Conservation (phyloP, 1,139 yeast species). For the Suhomyces panamericanus region DNA sequence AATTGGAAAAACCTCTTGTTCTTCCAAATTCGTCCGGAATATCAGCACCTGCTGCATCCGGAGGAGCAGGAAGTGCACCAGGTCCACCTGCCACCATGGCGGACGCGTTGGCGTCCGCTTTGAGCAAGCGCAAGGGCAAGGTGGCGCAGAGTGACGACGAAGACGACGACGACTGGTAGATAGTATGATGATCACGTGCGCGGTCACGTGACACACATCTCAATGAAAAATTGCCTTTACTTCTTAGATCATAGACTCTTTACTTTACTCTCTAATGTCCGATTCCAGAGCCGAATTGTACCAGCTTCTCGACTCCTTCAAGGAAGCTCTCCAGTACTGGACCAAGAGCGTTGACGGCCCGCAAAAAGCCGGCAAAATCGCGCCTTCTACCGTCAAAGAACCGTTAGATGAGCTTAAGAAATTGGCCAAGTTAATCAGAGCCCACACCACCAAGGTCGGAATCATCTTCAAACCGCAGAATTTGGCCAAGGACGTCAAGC, state of each 20-base stretch:
- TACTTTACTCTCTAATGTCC: constrained; percentile 10
- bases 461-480: constrained; percentile 68
- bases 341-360: constrained; percentile 16
- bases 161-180: constrained; percentile 70
- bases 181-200: background rate
- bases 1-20: constrained; percentile 75
- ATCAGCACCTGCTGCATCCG: constrained; percentile 34
- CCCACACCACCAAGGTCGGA: constrained; percentile 79
- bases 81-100: constrained; percentile 67
- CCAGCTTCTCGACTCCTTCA: constrained; percentile 31
- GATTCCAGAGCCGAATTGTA: constrained; percentile 23
- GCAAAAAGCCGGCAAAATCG: constrained; percentile 16
- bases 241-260: background rate
- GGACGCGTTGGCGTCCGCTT: constrained; percentile 85
- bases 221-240: background rate
- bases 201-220: constrained; percentile 5
- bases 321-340: constrained; percentile 41
- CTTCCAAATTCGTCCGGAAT: constrained; percentile 72
- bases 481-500: constrained; percentile 37
- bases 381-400: constrained; percentile 37
- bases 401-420: constrained; percentile 62
- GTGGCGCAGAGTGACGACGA: constrained; percentile 87
- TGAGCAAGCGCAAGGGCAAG: constrained; percentile 76
- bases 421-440: constrained; percentile 59
- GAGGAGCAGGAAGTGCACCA: constrained; percentile 34